phyloP scores from a whole-genome alignment of 345 rosid genomes.

The Anacardium occidentale region DNA sequence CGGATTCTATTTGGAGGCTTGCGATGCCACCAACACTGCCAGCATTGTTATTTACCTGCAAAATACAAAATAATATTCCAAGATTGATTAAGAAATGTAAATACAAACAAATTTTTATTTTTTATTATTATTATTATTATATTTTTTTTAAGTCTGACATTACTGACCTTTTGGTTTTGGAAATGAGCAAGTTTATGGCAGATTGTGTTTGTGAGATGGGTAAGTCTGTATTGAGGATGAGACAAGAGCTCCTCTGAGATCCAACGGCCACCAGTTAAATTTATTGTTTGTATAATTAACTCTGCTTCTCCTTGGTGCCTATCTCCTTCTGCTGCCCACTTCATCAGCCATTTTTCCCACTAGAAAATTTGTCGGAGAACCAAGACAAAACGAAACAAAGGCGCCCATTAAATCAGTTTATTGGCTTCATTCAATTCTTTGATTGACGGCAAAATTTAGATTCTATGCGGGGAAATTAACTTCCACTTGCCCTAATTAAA shows the following conservation, averaged over 20 bases:
- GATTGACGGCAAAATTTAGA: too few species aligned
- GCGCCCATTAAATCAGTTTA: too few species aligned
- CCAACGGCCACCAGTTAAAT: slow-evolving; percentile 35
- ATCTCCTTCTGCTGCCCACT: slow-evolving; percentile 58
- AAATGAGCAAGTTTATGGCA: slow-evolving; percentile 35
- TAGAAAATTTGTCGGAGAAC: slow-evolving; percentile 8
- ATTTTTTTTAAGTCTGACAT: too few species aligned
- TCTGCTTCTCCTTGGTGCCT: slow-evolving; percentile 51
- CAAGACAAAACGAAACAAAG: too few species aligned
- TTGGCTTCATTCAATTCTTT: too few species aligned
- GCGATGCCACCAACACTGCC: background rate
- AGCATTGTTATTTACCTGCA: slow-evolving; percentile 28
- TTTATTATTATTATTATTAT: too few species aligned
- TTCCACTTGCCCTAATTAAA: too few species aligned
- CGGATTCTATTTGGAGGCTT: slow-evolving; percentile 38
- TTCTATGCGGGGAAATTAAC: too few species aligned
- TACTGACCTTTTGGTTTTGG: slow-evolving; percentile 49
- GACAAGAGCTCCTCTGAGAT: slow-evolving; percentile 32
- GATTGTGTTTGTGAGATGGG: slow-evolving; percentile 39
- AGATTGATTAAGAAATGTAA: too few species aligned
- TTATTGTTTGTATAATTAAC: slow-evolving; percentile 58
- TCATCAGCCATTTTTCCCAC: slow-evolving; percentile 84
- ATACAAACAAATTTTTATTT: too few species aligned
- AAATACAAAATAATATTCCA: background rate
- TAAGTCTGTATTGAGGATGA: slow-evolving; percentile 47